A percentile compares a stretch with the other conserved stretches of the same genome.
These are phyloP conservation scores for Skeletonema marinoi DNA, from an alignment of 108 stramenopile species.

Conservation along the genomic window DNA sequence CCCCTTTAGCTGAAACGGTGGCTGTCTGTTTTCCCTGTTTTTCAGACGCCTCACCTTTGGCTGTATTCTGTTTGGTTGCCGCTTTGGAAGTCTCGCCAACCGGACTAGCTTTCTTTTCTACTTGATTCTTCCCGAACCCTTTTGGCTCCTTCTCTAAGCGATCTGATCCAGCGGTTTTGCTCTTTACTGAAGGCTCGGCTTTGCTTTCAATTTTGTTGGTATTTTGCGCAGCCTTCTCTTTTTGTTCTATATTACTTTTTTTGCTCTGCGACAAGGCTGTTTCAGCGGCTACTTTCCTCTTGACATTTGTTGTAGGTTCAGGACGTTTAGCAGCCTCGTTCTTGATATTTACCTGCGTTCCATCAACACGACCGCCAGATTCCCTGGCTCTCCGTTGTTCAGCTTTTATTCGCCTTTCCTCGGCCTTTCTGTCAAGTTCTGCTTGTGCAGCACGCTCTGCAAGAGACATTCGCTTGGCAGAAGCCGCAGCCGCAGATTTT, in stretches of 20 bases:
- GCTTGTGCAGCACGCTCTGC: slow-evolving; percentile 10
- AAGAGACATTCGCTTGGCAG: slow-evolving; percentile 4
- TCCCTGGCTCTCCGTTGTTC: not conserved
- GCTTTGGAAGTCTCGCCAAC: not conserved
- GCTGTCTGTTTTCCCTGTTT: not conserved
- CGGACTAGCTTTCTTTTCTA: not conserved
- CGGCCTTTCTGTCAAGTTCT: not conserved
- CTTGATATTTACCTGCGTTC: not conserved
- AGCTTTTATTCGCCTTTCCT: not conserved
- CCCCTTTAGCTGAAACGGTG: not conserved
- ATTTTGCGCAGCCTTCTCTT: not conserved
- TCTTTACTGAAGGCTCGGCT: not conserved
- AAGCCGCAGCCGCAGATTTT: not conserved
- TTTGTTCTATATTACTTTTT: not conserved
- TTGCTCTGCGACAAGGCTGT: not conserved
- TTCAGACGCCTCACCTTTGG: not conserved
- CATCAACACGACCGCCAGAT: not conserved
- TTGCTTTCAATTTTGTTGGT: not conserved
- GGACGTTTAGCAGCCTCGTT: not conserved
- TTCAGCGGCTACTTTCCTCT: not conserved
- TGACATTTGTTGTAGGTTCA: not conserved
- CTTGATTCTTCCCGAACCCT: not conserved
- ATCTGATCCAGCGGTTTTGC: not conserved
- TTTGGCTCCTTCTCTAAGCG: not conserved
- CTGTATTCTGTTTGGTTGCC: not conserved